These are phyloP conservation scores for Daldinia loculata DNA, from an alignment of 495 filamentous ascomycete species.

Conservation along the genomic window DNA sequence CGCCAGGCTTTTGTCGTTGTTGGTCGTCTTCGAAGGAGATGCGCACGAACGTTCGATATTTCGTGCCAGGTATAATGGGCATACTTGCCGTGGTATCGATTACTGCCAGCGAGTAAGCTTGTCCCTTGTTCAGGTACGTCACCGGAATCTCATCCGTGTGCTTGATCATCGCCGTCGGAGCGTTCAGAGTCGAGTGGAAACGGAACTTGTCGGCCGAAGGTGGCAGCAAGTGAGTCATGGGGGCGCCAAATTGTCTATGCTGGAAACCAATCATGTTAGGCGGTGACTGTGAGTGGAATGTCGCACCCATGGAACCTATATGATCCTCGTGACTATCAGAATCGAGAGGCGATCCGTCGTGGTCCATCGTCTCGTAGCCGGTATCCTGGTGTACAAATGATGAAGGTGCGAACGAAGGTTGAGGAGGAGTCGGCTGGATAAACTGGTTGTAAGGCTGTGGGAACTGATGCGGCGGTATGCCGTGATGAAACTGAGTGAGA, in stretches of 20 bases:
- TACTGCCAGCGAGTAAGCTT: conserved; percentile 84
- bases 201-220: conserved; percentile 75
- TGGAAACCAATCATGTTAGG: conserved; percentile 54
- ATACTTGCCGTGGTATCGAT: conserved; percentile 67
- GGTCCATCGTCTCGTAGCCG: conserved; percentile 79
- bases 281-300: conserved; percentile 59
- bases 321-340: conserved; percentile 56
- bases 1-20: conserved; percentile 79
- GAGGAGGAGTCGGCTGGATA: conserved; percentile 62
- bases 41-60: conserved; percentile 86
- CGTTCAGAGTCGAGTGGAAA: conserved; percentile 88
- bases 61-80: conserved; percentile 57
- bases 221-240: conserved; percentile 52
- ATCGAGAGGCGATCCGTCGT: conserved; percentile 70
- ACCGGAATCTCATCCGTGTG: conserved; percentile 86
- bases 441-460: conserved; percentile 76
- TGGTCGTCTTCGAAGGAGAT: conserved; percentile 95
- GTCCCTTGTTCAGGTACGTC: conserved; percentile 96
- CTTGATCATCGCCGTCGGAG: conserved; percentile 96
- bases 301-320: conserved; percentile 59
- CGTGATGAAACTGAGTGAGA: conserved; percentile 60
- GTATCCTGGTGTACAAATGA: conserved; percentile 80
- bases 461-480: conserved; percentile 72
- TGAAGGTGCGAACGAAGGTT: conserved; percentile 77
- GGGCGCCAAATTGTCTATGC: conserved; percentile 51